Evolutionary conservation across 495 filamentous ascomycete species (phyloP), one percentile per base, ranked within the genome.

Genomic region (Paragyromitra xinjiangensis): DNA sequence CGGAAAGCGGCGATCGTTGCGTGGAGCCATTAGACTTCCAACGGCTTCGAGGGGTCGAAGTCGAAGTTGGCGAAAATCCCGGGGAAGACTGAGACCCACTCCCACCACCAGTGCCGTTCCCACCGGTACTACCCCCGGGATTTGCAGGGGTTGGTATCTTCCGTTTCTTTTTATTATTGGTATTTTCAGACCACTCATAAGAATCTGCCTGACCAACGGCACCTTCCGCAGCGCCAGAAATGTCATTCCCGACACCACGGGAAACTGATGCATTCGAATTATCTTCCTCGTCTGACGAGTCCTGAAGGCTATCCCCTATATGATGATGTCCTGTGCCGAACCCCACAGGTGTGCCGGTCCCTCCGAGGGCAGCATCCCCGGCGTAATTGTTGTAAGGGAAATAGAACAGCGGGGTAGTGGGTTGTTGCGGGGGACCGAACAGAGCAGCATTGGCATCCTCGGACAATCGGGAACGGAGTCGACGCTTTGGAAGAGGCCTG

Each of bases 81-180:
- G 75, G 71, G 6, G 81, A 81, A 56, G 81, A 68, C 55, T 81
- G 78, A 42, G 87, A 85, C 58, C 85, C 84, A 78, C 78, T 82
- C 63, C 87, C 85, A 22, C 87, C 87, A 39, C 85, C 78, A 39
- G 83, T 74, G 6, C 85, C 71, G 1, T 81, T 78, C 45, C 85
- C 84, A 14, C 84, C 81, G 72, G 88, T 84, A 68, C 84, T 85
- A 39, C 77, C 73, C n/a, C 81, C 81, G 19, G 81, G 73, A 71
- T 77, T 78, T 44, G 78, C 92, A n/a, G 93, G 91, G 0, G 92
- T 92, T 4, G 96, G 96, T 39, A 98, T 98, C 84, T 99, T 99
- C 71, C 96, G 89, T 84, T 99, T 99, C 86, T 98, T 99, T 84
- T 99, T 99, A 83, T 99, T 98, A 82, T 97, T 98, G 64, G 93